Base-by-base conservation (phyloP, 306 rosid genomes). In the Cucurbita pepo region DNA sequence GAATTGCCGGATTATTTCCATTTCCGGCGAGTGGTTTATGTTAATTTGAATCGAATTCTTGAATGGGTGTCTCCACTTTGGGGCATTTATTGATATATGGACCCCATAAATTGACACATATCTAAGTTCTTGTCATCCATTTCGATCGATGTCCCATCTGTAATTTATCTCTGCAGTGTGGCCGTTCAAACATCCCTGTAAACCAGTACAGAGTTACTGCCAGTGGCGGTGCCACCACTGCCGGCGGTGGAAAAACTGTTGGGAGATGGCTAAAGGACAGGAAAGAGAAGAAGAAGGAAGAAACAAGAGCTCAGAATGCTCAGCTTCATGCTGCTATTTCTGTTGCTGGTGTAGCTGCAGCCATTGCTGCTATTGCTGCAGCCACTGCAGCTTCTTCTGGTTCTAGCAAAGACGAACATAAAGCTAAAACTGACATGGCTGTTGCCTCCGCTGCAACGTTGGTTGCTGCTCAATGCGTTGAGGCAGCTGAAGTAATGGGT, bases 201-300 rank as follows among this genome's bases (percentile, higher is more conserved):
- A 87, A 58, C 47, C 88, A 88, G 63, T 79, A 69, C 58, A 79
- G 88, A 56, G 37, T 82, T 0, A 41, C 83, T 21, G 77, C 84
- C 72, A 77, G 19, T 44, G 80, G 71, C 5, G 82, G 83, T 0
- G 53, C 79, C 0, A 73, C 79, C 0, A 37, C 75, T 0, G 80
- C 81, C 0, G 84, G 84, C 0, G 86, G 94, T 0, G 89, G 97
- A 0, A 95, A 95, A 86, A 95, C 98, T 34, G 91, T 92, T 1
- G 98, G 98, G 4, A 80, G 98, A 81, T 92, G 98, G 98, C 85
- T 92, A 1, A 92, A 92, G 83, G 96, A 92, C 14, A 77, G 96
- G 85, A 92, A 70, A 80, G 98, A 92, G 84, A 92, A 92, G 88
- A 92, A 90, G 82, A 92, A 95, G 67, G 98, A 92, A 76, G 96